These are phyloP conservation scores for Rhodomyrtus tomentosa DNA, from an alignment of 345 rosid genomes.

Conservation along the genomic window DNA sequence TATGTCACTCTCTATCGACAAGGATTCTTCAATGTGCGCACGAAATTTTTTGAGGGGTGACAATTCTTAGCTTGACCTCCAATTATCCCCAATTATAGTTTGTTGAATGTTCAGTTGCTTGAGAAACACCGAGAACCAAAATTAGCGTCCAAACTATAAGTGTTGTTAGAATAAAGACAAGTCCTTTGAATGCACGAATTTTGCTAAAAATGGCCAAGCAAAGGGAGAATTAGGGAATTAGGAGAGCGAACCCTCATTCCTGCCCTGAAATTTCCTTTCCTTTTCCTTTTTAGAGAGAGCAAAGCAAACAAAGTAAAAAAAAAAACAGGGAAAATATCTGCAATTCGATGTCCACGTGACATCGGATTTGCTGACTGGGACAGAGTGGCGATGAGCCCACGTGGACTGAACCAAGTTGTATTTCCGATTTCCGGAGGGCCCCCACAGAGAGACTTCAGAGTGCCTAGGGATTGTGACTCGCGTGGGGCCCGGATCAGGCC, in stretches of 20 bases:
- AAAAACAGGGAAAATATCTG: background rate
- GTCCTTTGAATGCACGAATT: background rate
- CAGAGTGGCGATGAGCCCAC: conserved; percentile 9
- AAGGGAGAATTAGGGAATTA: conserved; percentile 27
- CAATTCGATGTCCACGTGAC: conserved; percentile 9
- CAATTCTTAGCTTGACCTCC: no score
- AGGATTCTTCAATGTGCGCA: background rate
- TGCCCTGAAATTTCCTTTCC: background rate
- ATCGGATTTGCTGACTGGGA: conserved; percentile 21
- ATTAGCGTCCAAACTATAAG: background rate
- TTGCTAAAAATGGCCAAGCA: conserved; percentile 1
- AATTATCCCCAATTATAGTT: background rate
- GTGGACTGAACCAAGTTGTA: conserved; percentile 26
- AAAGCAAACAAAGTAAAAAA: no score
- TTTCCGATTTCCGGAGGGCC: background rate
- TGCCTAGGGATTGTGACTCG: conserved; percentile 24
- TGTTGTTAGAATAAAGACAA: background rate
- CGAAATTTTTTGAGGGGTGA: background rate
- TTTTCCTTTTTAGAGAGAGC: no score
- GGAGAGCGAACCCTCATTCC: conserved; percentile 16
- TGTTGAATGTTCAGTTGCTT: background rate
- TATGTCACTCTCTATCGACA: background rate
- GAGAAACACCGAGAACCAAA: background rate
- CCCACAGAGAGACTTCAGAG: background rate
- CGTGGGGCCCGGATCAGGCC: conserved; percentile 14